Percentiles rank a stretch among this genome's conserved stretches.
These are phyloP conservation scores for Aspergillus amoenus DNA, from an alignment of 2,329 filamentous ascomycete genomes.

Conservation along the genomic window DNA sequence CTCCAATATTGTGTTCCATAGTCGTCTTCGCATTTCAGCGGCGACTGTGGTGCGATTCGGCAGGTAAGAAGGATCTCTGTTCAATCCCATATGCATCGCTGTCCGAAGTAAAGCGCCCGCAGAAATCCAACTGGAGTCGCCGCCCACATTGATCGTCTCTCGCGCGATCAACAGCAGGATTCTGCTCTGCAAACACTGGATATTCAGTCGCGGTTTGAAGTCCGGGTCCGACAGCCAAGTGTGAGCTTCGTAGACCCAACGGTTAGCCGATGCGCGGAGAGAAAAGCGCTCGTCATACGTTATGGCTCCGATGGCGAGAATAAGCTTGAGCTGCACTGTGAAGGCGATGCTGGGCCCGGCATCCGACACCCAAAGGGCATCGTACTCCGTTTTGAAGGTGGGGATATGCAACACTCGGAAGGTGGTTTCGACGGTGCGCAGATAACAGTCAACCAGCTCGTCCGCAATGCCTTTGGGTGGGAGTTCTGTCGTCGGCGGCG, in stretches of 20 bases:
- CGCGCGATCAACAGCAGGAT: conserved; percentile 40
- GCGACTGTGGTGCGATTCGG: conserved; percentile 22
- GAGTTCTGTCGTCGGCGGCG: conserved; percentile 41
- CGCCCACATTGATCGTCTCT: conserved; percentile 34
- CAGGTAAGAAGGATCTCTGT: conserved; percentile 39
- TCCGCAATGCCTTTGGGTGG: conserved; percentile 48
- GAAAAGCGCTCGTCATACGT: conserved; percentile 54
- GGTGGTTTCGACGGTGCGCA: conserved; percentile 56
- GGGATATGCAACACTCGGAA: conserved; percentile 59
- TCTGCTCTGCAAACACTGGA: conserved; percentile 52
- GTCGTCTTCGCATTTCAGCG: conserved; percentile 28
- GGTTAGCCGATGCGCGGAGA: conserved; percentile 48
- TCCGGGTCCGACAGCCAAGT: conserved; percentile 55
- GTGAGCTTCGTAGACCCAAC: conserved; percentile 60
- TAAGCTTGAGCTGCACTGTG: conserved; percentile 57
- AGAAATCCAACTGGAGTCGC: conserved; percentile 39
- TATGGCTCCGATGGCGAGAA: conserved; percentile 57
- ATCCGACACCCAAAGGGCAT: conserved; percentile 48
- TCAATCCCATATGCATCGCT: conserved; percentile 42
- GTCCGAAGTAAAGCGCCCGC: conserved; percentile 38
- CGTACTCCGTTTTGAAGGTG: conserved; percentile 56
- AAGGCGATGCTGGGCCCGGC: conserved; percentile 43
- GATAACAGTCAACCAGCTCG: conserved; percentile 52
- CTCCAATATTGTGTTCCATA: conserved; percentile 38
- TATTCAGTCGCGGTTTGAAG: conserved; percentile 52